A percentile compares a stretch with the other conserved stretches of the same genome.
These are phyloP conservation scores for Nicotiana noctiflora DNA, from an alignment of 257 asterid species.

Conservation along the genomic window DNA sequence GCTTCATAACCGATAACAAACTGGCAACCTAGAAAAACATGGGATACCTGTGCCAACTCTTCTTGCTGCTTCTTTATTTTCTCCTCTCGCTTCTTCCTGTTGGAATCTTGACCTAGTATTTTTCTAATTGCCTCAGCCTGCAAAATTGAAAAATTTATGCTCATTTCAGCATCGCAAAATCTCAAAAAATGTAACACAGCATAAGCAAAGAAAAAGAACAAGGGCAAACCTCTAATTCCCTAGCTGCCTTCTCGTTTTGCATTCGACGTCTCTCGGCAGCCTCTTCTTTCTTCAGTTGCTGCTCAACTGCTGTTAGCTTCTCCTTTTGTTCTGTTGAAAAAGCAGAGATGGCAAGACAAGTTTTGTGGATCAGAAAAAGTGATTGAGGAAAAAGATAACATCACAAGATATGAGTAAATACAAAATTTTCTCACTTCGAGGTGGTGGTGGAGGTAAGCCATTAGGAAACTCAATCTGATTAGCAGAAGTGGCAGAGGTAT, in stretches of 20 bases:
- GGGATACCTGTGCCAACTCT: conserved; percentile 82
- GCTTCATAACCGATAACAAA: background rate
- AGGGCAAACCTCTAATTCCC: conserved; percentile 35
- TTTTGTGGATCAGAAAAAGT: background rate
- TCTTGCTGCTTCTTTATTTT: conserved; percentile 83
- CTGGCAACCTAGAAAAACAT: background rate
- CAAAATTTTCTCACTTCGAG: conserved; percentile 36
- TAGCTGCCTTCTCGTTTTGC: conserved; percentile 44
- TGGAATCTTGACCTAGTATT: conserved; percentile 95
- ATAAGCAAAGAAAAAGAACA: background rate
- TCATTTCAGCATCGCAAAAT: background rate
- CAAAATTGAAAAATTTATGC: background rate
- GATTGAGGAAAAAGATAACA: background rate
- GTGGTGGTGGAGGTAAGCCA: conserved; percentile 40
- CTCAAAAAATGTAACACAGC: background rate
- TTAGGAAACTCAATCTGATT: conserved; percentile 41
- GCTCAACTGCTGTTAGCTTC: conserved; percentile 43
- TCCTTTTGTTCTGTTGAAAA: conserved; percentile 35
- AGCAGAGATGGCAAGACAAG: conserved; percentile 7
- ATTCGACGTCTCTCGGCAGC: conserved; percentile 45
- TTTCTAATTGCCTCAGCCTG: conserved; percentile 74
- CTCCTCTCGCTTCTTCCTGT: conserved; percentile 91
- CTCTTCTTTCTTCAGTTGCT: conserved; percentile 38
- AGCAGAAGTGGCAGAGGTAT: conserved; percentile 19
- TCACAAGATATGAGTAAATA: background rate